Base-by-base conservation (phyloP, 2,329 filamentous ascomycete genomes). In the Hymenoscyphus infarciens region DNA sequence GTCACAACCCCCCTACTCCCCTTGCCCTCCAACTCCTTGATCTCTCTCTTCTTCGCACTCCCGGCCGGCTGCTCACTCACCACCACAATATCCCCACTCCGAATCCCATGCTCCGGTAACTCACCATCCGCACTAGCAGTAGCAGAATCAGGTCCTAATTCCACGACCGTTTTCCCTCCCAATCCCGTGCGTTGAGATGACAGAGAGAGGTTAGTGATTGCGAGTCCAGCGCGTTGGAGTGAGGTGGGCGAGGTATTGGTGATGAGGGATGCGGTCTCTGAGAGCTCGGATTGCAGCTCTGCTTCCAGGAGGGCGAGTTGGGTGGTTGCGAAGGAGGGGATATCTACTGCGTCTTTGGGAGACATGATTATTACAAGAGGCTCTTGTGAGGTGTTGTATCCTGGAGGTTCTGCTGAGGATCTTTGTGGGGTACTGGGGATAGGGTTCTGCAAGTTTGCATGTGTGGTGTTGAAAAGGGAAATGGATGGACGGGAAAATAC, bases 121-220 rank as follows among this genome's bases (percentile, higher is more conserved):
- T 86, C 84, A 0, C 79, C 70, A 33, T 60, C 63, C 77, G 64
- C 56, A 25, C 61, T 63, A 4, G 77, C 75, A 3, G 83, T 81
- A 0, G 92, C 90, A n/a, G 84, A 77, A 71, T 97, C 94, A 0
- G 86, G 80, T 16, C 79, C 78, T 5, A 99, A 85, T 75, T 97
- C 93, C 3, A 97, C 79, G 1, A 99, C 89, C 0, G 91, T 92
- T 67, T 92, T 90, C n/a, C 95, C 95, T 16, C 93, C 95, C 42
- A 97, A 81, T 0, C 95, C 95, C 0, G 95, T 99, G 33, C 93
- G 88, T 73, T 90, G 90, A 19, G 89, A 88, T 11, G 83, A 80
- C 38, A 96, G 79, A 35, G 84, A 79, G 8, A 98, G 84, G 75
- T 93, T 94, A 16, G 87, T 85, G 70, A 95, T 81, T 35, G 91